phyloP scores from a whole-genome alignment of 1,139 yeast genomes.

The Scheffersomyces cryptocercus region DNA sequence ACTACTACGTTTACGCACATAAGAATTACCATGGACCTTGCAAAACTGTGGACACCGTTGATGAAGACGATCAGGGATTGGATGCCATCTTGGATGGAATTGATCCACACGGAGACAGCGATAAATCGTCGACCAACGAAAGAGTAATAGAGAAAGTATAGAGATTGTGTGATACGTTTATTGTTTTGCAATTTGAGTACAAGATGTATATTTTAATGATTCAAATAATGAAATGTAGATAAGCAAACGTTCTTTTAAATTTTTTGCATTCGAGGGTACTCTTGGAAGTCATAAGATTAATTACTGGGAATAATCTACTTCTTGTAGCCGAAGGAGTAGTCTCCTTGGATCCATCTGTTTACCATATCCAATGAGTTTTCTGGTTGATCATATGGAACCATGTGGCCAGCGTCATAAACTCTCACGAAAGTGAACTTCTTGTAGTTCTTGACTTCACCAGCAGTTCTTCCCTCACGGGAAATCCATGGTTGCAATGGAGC shows the following conservation, averaged over 20 bases:
- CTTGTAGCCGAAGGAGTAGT: constrained; percentile 26
- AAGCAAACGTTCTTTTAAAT: too few relatives aligned
- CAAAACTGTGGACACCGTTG: constrained; percentile 26
- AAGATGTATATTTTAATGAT: too few relatives aligned
- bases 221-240: too few relatives aligned
- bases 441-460: constrained; percentile 59
- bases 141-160: constrained; percentile 1
- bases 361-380: constrained; percentile 72
- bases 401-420: constrained; percentile 68
- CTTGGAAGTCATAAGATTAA: not conserved
- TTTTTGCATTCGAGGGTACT: too few relatives aligned
- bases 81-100: constrained; percentile 3
- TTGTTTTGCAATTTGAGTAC: too few relatives aligned
- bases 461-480: constrained; percentile 42
- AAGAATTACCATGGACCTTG: constrained; percentile 53
- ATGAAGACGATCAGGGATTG: constrained; percentile 9
- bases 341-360: constrained; percentile 71
- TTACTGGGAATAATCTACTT: too few relatives aligned
- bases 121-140: not conserved
- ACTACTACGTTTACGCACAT: constrained; percentile 48
- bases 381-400: constrained; percentile 85
- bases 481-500: constrained; percentile 43
- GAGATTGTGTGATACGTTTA: too few relatives aligned
- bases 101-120: not conserved
- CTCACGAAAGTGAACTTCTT: constrained; percentile 61